Conservation (phyloP, 192 early-diverging fungal genomes). For the Linnemannia schmuckeri region DNA sequence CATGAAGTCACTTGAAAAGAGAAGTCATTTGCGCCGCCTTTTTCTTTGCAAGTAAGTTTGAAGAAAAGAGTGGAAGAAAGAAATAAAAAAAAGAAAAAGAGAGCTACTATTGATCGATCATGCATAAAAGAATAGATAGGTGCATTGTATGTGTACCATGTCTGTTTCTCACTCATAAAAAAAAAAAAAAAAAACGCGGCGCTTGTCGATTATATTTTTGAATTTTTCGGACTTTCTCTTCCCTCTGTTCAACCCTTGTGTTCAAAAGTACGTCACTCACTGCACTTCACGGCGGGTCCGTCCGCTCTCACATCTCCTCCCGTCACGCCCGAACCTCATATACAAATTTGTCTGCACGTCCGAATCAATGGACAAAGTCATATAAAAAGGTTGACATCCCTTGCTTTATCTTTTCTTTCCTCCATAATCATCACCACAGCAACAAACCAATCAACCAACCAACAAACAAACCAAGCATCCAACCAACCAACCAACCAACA, state of each 20-base stretch:
- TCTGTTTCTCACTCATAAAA: neutral
- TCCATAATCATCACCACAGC: neutral
- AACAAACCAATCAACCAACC: neutral
- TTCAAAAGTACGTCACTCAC: neutral
- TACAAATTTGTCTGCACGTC: conserved; percentile 5
- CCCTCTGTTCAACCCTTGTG: neutral
- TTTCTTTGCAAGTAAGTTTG: too few species aligned
- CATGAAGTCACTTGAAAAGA: too few species aligned
- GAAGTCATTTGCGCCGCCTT: too few species aligned
- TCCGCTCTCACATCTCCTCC: neutral
- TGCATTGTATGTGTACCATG: too few species aligned
- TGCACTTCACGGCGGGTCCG: neutral
- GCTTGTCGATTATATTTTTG: too few species aligned
- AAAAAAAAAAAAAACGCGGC: neutral
- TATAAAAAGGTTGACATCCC: neutral
- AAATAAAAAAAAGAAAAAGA: too few species aligned
- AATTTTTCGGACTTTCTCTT: too few species aligned
- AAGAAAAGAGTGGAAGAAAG: too few species aligned
- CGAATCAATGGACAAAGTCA: neutral
- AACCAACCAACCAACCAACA: neutral
- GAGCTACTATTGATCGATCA: too few species aligned
- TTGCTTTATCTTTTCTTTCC: neutral
- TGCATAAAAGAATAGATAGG: neutral
- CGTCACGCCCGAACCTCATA: neutral
- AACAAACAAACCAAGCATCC: neutral